Evolutionary conservation across 495 filamentous ascomycete genomes (phyloP), one percentile per base, ranked within the genome.

Genomic region (Daldinia caldariorum): DNA sequence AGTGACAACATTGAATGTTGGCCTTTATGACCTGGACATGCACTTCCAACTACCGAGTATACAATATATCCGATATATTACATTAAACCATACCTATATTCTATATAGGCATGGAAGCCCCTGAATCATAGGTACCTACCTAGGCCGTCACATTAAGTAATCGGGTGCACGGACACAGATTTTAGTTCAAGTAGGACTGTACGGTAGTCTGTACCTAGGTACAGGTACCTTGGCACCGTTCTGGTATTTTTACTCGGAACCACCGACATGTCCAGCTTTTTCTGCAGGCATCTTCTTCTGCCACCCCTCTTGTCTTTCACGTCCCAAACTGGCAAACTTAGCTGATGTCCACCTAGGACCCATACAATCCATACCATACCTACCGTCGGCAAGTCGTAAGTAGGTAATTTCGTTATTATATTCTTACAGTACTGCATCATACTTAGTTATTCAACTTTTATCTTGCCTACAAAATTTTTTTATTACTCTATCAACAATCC

Each of bases 231-330:
- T n/a, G 26, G 10, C 8, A 53, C 26, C n/a, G 12, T 31, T 13
- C 32, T 45, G 39, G 3, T 47, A n/a, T 13, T 65, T 67, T 71
- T 69, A 32, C 61, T 65, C 65, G 47, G 16, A 31, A 22, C 8
- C 13, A 4, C 69, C 69, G 64, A 43, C 14, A 35, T 53, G 29
- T 32, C 49, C 49, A 56, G 53, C 53, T 56, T 69, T 72, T 72
- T 69, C 57, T 65, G 55, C 63, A 59, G 45, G 55, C 59, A 53
- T 38, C 41, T 16, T 61, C 41, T 61, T 56, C 70, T 60, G 61
- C 70, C 65, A 58, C 64, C 66, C 66, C 66, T 73, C 61, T 37
- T 66, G 63, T 35, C 45, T 69, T 54, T 54, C 50, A 26, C 49
- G 1, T 63, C 54, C 32, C 26, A n/a, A n/a, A n/a, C n/a, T n/a